Evolutionary conservation across 805 yeast species (phyloP).

Genomic region (Kodamaea fukazawae): DNA sequence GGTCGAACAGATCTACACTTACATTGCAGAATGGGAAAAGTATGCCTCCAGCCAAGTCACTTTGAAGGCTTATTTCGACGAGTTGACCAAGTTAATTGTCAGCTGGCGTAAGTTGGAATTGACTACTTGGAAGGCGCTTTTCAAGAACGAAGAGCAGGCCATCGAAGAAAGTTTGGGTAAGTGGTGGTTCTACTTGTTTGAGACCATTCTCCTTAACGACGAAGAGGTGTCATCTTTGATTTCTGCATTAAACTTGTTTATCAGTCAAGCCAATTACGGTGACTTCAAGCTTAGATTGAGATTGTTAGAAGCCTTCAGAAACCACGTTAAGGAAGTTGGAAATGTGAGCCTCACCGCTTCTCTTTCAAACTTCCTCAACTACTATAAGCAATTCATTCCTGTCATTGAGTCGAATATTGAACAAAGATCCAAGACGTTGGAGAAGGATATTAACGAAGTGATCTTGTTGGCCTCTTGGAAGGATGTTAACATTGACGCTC

Average conservation of each 20-base stretch:
- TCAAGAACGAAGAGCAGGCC: conserved; percentile 57
- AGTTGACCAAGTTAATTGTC: conserved; percentile 67
- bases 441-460: conserved; percentile 79
- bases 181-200: conserved; percentile 93
- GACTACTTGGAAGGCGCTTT: conserved; percentile 77
- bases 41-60: conserved; percentile 81
- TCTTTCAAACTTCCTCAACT: conserved; percentile 56
- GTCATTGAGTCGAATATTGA: conserved; percentile 46
- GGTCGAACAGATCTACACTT: conserved; percentile 81
- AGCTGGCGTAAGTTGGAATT: conserved; percentile 90
- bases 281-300: conserved; percentile 61
- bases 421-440: conserved; percentile 51
- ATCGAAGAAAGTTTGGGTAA: conserved; percentile 55
- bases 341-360: conserved; percentile 28
- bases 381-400: conserved; percentile 63
- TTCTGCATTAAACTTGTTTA: conserved; percentile 66
- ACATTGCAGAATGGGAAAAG: conserved; percentile 88
- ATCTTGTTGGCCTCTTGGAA: conserved; percentile 94
- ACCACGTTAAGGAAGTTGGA: conserved; percentile 42
- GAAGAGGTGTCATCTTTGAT: conserved; percentile 26
- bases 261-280: conserved; percentile 75
- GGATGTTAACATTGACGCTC: conserved; percentile 89
- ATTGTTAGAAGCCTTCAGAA: conserved; percentile 61
- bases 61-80: conserved; percentile 51
- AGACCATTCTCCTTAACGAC: conserved; percentile 60